phyloP scores from a whole-genome alignment of 192 early-diverging fungal species.

The Hyaloraphidium curvatum region DNA sequence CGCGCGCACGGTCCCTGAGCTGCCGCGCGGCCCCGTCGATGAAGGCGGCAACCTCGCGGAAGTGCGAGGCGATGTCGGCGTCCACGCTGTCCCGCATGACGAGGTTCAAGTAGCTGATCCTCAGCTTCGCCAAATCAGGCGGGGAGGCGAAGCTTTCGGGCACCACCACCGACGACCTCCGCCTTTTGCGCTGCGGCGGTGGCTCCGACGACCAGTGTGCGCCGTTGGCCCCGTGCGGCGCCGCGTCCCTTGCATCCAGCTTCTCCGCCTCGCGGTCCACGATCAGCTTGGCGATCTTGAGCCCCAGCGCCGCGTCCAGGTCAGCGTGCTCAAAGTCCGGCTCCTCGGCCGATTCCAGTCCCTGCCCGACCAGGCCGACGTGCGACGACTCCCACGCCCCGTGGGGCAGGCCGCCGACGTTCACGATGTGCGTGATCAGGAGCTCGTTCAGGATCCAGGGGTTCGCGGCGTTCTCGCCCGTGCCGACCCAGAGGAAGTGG shows the following conservation, averaged over 20 bases:
- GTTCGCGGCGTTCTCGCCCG: conserved; percentile 36
- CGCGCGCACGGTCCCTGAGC: neutral
- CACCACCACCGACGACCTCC: neutral
- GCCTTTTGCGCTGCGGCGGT: neutral
- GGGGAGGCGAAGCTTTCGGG: conserved; percentile 9
- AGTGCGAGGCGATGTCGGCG: conserved; percentile 34
- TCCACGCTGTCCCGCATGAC: conserved; percentile 58
- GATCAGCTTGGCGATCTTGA: too few relatives aligned
- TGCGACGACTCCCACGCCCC: too few relatives aligned
- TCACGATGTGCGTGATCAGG: conserved; percentile 36
- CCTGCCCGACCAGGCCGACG: too few relatives aligned
- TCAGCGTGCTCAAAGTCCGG: too few relatives aligned
- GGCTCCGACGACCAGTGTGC: conserved; percentile 2
- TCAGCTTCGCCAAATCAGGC: too few relatives aligned
- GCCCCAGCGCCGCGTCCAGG: too few relatives aligned
- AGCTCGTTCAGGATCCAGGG: conserved; percentile 19
- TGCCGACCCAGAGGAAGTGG: conserved; percentile 50
- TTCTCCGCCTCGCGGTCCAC: too few relatives aligned
- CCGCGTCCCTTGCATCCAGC: too few relatives aligned
- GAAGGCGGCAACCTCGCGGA: conserved; percentile 36
- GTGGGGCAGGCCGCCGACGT: too few relatives aligned
- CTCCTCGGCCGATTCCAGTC: too few relatives aligned
- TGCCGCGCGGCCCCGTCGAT: conserved; percentile 37
- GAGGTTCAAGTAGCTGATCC: conserved; percentile 40
- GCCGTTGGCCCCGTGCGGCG: conserved; percentile 39